Conservation (phyloP, 371 early-diverging fungal species). For the Apophysomyces trapeziformis region DNA sequence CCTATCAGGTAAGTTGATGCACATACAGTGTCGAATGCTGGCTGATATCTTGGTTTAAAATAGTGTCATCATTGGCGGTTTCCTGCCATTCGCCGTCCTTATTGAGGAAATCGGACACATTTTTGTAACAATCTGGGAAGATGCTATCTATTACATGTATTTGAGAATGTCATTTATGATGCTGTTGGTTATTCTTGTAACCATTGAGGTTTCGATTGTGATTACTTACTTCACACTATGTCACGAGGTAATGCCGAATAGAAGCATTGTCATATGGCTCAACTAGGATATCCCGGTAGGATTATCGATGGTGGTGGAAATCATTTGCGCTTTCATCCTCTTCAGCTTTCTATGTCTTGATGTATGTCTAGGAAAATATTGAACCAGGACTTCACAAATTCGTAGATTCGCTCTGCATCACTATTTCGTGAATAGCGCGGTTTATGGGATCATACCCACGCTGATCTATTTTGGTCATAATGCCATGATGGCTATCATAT, state of each 20-base stretch:
- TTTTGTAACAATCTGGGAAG: constrained; percentile 41
- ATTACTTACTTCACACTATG: constrained; percentile 91
- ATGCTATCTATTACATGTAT: constrained; percentile 74
- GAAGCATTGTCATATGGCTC: background rate
- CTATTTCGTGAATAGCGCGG: constrained; percentile 52
- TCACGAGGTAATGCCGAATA: constrained; percentile 57
- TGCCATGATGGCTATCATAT: constrained; percentile 53
- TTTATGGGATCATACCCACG: constrained; percentile 54
- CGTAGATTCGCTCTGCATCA: constrained; percentile 41
- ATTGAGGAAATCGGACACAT: constrained; percentile 67
- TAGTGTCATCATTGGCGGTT: constrained; percentile 77
- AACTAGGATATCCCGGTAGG: constrained; percentile 27
- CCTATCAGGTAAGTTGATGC: constrained; percentile 37
- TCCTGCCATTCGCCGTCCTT: constrained; percentile 90
- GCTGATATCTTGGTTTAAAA: background rate
- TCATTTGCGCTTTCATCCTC: constrained; percentile 75
- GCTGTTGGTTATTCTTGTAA: constrained; percentile 69
- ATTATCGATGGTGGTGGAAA: constrained; percentile 87
- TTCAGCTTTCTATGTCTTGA: constrained; percentile 75
- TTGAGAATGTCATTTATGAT: constrained; percentile 86
- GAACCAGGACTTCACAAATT: background rate
- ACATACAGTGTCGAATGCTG: background rate
- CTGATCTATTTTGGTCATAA: constrained; percentile 62
- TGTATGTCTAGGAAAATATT: constrained; percentile 49
- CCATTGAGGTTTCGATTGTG: constrained; percentile 85